Percentiles rank a stretch among this genome's conserved stretches.
Evolutionary conservation across 2,329 filamentous ascomycete species (phyloP).

Genomic region (Pseudogymnoascus sp.): DNA sequence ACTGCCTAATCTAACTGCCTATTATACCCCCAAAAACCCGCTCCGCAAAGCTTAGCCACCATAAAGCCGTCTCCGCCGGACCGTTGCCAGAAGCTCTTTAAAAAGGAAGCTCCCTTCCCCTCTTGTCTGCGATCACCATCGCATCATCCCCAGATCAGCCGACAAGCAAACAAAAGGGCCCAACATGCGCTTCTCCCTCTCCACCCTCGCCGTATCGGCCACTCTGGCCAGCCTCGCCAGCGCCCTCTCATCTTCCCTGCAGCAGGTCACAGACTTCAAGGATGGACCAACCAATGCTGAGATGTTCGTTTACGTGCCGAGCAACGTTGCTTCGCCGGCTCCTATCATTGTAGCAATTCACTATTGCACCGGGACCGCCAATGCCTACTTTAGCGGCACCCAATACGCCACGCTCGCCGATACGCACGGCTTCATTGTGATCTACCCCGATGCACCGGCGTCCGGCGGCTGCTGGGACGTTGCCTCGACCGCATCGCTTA

Average conservation of each 20-base stretch:
- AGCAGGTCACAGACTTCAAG: constrained; percentile 20
- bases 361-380: constrained; percentile 11
- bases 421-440: constrained; percentile 50
- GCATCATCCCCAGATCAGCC: background rate
- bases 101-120: background rate
- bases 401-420: constrained; percentile 39
- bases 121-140: background rate
- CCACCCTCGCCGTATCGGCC: background rate
- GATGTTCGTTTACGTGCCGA: constrained; percentile 26
- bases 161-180: background rate
- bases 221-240: constrained; percentile 20
- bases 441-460: constrained; percentile 49
- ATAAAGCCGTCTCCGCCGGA: background rate
- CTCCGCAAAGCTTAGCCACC: background rate
- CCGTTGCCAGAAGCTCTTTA: background rate
- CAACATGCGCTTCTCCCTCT: background rate
- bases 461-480: constrained; percentile 54
- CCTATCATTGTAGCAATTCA: constrained; percentile 24
- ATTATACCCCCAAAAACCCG: background rate
- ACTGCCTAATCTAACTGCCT: constrained; percentile 2
- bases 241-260: constrained; percentile 11
- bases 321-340: constrained; percentile 14
- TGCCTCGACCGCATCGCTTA: constrained; percentile 42
- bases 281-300: constrained; percentile 19
- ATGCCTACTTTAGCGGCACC: constrained; percentile 23